Conservation (phyloP, 345 rosid species). For the Litchi chinensis region DNA sequence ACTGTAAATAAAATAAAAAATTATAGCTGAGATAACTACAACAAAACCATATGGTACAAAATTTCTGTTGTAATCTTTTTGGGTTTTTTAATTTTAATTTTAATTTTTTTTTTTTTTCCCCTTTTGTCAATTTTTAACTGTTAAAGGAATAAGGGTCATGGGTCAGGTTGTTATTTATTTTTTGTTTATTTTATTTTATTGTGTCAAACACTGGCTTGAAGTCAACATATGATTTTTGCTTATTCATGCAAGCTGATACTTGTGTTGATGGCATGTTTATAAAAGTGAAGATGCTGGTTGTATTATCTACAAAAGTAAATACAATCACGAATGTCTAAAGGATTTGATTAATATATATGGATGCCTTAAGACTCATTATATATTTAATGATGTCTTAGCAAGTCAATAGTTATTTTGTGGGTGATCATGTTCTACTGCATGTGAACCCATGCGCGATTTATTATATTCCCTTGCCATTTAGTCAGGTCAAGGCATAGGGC, state of each 20-base stretch:
- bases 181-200: too few relatives aligned
- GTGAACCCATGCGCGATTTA: not conserved
- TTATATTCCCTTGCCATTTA: not conserved
- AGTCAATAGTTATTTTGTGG: not conserved
- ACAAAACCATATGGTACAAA: not conserved
- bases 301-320: constrained; percentile 1
- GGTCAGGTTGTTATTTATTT: not conserved
- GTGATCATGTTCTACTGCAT: not conserved
- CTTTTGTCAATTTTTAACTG: not conserved
- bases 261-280: not conserved
- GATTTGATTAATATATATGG: not conserved
- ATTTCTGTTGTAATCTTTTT: not conserved
- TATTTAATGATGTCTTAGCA: not conserved
- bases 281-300: not conserved
- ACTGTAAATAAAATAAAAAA: too few relatives aligned
- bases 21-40: too few relatives aligned
- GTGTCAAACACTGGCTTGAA: not conserved
- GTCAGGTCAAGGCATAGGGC: not conserved
- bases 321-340: not conserved
- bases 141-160: not conserved
- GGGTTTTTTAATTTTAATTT: too few relatives aligned
- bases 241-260: not conserved
- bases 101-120: not conserved
- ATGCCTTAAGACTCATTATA: not conserved
- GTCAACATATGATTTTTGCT: not conserved